Conservation (phyloP, 2,329 filamentous ascomycete genomes). For the Colletotrichum brevisporum region DNA sequence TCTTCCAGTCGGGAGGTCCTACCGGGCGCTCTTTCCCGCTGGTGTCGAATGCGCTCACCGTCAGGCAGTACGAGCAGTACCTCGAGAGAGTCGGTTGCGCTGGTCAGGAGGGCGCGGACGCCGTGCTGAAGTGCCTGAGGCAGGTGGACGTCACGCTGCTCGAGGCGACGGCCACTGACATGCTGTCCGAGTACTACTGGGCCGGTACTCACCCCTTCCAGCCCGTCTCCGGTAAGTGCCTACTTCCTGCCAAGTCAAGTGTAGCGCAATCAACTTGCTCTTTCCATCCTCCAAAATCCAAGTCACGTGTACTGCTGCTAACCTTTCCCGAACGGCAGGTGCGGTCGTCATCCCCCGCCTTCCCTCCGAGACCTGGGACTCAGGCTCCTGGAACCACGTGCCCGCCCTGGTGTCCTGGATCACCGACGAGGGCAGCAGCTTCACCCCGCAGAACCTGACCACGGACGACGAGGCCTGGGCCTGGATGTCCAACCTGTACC, state of each 20-base stretch:
- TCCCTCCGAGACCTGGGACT: constrained; percentile 21
- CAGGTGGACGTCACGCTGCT: constrained; percentile 53
- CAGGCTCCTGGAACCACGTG: constrained; percentile 12
- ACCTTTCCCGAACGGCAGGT: not conserved
- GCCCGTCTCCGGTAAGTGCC: constrained; percentile 11
- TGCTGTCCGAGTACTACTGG: constrained; percentile 20
- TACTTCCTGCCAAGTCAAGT: not conserved
- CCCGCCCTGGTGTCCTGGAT: constrained; percentile 18
- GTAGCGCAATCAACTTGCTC: no score
- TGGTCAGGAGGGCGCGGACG: constrained; percentile 46
- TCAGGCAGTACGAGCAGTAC: constrained; percentile 50
- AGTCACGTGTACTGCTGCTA: not conserved
- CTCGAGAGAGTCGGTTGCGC: constrained; percentile 48
- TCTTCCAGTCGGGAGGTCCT: constrained; percentile 55
- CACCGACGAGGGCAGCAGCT: constrained; percentile 30
- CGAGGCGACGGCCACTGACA: constrained; percentile 13
- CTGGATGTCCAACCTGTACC: constrained; percentile 29
- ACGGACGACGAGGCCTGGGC: constrained; percentile 23
- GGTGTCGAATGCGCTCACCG: constrained; percentile 50
- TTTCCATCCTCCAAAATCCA: no score
- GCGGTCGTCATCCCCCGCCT: constrained; percentile 24
- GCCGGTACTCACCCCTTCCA: constrained; percentile 28
- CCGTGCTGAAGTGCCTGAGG: constrained; percentile 56
- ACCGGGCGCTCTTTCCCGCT: constrained; percentile 55
- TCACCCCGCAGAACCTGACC: constrained; percentile 26